Conservation (phyloP, 1,284 basidiomycete species). For the Ustilago shanxiensis region DNA sequence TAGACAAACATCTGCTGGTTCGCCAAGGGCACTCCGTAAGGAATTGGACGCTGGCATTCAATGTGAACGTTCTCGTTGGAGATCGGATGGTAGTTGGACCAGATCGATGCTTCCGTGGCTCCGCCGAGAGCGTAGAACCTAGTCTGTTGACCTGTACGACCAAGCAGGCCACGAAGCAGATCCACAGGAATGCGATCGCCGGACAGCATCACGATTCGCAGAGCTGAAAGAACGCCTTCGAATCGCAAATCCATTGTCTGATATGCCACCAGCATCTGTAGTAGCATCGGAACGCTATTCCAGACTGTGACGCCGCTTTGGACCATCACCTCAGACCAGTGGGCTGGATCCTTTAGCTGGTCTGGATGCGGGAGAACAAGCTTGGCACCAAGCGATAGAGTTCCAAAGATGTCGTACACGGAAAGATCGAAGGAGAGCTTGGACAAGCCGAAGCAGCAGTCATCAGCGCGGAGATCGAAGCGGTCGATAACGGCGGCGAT, state of each 20-base stretch:
- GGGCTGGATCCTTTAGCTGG: background rate
- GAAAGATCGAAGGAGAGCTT: conserved; percentile 40
- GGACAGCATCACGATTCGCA: background rate
- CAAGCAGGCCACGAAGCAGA: background rate
- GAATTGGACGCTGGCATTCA: background rate
- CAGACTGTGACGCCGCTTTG: background rate
- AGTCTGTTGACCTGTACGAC: background rate
- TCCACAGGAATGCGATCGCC: background rate
- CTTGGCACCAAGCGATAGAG: conserved; percentile 36
- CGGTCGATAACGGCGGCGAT: conserved; percentile 27
- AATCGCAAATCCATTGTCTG: background rate
- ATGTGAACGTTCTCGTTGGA: background rate
- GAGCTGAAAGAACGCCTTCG: background rate
- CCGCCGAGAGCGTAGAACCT: background rate
- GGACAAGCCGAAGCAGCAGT: conserved; percentile 31
- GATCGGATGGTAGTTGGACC: background rate
- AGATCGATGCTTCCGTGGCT: background rate
- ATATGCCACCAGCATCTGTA: background rate
- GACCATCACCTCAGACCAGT: background rate
- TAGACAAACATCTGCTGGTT: conserved; percentile 46
- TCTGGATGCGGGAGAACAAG: background rate
- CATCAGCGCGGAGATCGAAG: conserved; percentile 24
- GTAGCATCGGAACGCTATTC: background rate
- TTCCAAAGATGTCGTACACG: conserved; percentile 48
- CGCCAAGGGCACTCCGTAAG: conserved; percentile 48